These are phyloP conservation scores for Rhodamnia argentea DNA, from an alignment of 345 rosid genomes.

Conservation along the genomic window DNA sequence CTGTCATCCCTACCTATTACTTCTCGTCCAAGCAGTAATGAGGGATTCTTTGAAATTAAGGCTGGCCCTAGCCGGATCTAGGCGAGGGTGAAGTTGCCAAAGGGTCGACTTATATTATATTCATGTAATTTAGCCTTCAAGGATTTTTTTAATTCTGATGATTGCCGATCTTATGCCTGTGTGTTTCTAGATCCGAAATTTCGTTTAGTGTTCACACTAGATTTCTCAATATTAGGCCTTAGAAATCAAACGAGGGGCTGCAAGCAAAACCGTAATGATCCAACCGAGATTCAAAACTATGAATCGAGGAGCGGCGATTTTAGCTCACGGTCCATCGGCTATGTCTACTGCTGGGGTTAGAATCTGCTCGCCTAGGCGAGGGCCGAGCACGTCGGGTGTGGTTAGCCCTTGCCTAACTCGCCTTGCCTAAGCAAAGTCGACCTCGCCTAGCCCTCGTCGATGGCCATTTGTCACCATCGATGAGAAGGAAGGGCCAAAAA, in stretches of 20 bases:
- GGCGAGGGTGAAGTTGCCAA: too few relatives aligned
- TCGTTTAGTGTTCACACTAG: neutral
- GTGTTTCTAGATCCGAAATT: neutral
- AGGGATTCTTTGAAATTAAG: too few relatives aligned
- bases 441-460: too few relatives aligned
- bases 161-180: neutral
- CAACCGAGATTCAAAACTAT: neutral
- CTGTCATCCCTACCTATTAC: too few relatives aligned
- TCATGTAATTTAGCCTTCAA: neutral
- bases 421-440: too few relatives aligned
- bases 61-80: too few relatives aligned
- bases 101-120: neutral
- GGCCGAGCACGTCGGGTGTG: too few relatives aligned
- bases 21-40: too few relatives aligned
- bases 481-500: too few relatives aligned
- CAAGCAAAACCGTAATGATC: neutral
- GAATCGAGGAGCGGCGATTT: neutral
- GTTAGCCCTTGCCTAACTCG: too few relatives aligned
- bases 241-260: neutral
- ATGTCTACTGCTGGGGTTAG: conserved; percentile 5
- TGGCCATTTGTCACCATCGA: too few relatives aligned
- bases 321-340: conserved; percentile 7
- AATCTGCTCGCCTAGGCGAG: neutral
- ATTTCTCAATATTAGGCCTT: neutral
- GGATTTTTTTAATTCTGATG: neutral